Evolutionary conservation across 2,329 filamentous ascomycete species (phyloP).

Genomic region (Alternaria ethzedia): DNA sequence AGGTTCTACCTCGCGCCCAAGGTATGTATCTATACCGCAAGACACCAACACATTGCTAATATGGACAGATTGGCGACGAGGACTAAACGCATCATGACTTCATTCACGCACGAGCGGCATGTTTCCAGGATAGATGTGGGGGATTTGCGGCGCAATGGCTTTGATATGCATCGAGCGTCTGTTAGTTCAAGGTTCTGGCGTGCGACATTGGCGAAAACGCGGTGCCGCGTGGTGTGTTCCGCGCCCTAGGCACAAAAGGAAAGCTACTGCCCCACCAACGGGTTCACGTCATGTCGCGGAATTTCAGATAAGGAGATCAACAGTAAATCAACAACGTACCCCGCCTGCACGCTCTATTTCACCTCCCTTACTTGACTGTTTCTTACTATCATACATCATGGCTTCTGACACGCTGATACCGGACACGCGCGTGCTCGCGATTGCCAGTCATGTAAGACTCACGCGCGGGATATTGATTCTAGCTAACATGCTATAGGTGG

Average conservation of each 20-base stretch:
- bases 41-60: slow-evolving; percentile 43
- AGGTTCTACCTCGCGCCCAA: slow-evolving; percentile 98
- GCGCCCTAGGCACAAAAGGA: slow-evolving; percentile 27
- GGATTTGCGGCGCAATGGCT: slow-evolving; percentile 32
- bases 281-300: slow-evolving; percentile 42
- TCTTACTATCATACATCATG: slow-evolving; percentile 24
- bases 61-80: slow-evolving; percentile 70
- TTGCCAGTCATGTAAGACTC: slow-evolving; percentile 89
- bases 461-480: slow-evolving; percentile 18
- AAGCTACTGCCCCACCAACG: slow-evolving; percentile 35
- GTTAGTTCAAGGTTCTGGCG: slow-evolving; percentile 22
- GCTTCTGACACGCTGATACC: slow-evolving; percentile 56
- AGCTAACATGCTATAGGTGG: slow-evolving; percentile 61
- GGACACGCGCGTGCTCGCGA: slow-evolving; percentile 76
- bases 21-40: slow-evolving; percentile 60
- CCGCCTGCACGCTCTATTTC: slow-evolving; percentile 1
- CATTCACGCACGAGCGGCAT: slow-evolving; percentile 31
- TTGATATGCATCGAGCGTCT: slow-evolving; percentile 36
- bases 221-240: slow-evolving; percentile 22
- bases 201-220: slow-evolving; percentile 26
- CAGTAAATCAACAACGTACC: slow-evolving; percentile 25
- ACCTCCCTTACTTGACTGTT: not conserved
- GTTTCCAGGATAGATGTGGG: slow-evolving; percentile 34
- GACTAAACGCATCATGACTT: slow-evolving; percentile 53
- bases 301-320: slow-evolving; percentile 45